phyloP scores from a whole-genome alignment of 2,329 filamentous ascomycete species.

The Ophiosphaerella herpotricha region DNA sequence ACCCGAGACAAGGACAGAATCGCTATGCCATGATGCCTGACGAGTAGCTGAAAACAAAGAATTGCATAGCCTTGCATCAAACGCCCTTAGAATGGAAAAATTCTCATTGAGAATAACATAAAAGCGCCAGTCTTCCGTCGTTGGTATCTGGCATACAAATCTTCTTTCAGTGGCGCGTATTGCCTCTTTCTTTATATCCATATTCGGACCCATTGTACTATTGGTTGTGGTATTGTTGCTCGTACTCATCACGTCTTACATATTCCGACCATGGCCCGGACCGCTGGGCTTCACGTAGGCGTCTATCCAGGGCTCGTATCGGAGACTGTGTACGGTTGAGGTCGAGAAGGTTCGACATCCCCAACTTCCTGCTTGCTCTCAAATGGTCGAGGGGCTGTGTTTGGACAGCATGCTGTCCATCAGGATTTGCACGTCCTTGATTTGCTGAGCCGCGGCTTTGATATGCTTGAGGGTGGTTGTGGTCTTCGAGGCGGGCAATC shows the following conservation, averaged over 20 bases:
- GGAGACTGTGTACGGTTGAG: background rate
- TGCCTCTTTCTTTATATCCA: background rate
- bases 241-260: background rate
- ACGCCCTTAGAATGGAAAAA: background rate
- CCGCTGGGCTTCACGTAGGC: background rate
- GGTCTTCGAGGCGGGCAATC: background rate
- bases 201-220: background rate
- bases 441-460: background rate
- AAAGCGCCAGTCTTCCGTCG: background rate
- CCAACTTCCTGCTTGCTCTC: background rate
- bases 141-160: too few relatives aligned
- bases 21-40: background rate
- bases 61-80: background rate
- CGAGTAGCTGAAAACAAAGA: background rate
- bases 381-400: background rate
- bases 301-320: background rate
- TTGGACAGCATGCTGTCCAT: background rate
- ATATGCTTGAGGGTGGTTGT: background rate
- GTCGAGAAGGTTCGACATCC: background rate
- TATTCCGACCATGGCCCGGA: constrained; percentile 1
- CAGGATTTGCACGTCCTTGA: background rate
- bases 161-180: background rate
- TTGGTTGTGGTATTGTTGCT: background rate
- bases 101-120: background rate
- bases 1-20: background rate